Base-by-base conservation (phyloP, 805 yeast genomes). In the Schwanniomyces polymorphus region DNA sequence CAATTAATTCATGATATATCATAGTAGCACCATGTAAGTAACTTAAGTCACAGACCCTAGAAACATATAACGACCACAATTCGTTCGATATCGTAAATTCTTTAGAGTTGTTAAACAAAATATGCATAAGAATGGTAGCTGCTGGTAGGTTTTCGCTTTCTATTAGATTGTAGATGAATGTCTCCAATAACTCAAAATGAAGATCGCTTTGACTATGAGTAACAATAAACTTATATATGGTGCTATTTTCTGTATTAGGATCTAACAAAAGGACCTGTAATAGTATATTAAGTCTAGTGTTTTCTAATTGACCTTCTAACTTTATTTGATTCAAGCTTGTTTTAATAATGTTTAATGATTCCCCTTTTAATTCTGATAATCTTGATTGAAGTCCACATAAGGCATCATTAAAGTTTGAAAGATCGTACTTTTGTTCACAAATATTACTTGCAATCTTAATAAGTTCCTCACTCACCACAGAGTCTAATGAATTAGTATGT, bases 1-100 rank as follows among this genome's bases (percentile, higher is more conserved):
- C 68, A 3, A 73, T 58, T 8, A 73, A 44, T 37, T 68, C 67
- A 50, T 73, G 75, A 48, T 63, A 73, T 1, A 70, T 57, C 39
- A 70, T 46, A 5, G 58, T 53, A 1, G 74, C 71, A 0, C 76
- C 70, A 4, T 56, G 46, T 43, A 63, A 59, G 50, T 68, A 57
- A 9, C 57, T 48, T 12, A 18, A 29, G 11, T 60, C 60, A 31
- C 65, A 54, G 0, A 65, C 65, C 26, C 61, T 42, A 8, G 63
- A 49, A 0, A 65, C 38, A 31, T 60, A 64, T 2, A 48, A 39
- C 1, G 72, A 59, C 77, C 77, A 73, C 23, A 65, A 29, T 47
- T 72, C 70, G 48, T 66, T 61, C 18, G 70, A 60, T 23, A 68
- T 47, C 10, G 27, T 43, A 41, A 60, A 58, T 10, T 49, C 41